These are phyloP conservation scores for Populus euphratica DNA, from an alignment of 345 rosid genomes.

Conservation along the genomic window DNA sequence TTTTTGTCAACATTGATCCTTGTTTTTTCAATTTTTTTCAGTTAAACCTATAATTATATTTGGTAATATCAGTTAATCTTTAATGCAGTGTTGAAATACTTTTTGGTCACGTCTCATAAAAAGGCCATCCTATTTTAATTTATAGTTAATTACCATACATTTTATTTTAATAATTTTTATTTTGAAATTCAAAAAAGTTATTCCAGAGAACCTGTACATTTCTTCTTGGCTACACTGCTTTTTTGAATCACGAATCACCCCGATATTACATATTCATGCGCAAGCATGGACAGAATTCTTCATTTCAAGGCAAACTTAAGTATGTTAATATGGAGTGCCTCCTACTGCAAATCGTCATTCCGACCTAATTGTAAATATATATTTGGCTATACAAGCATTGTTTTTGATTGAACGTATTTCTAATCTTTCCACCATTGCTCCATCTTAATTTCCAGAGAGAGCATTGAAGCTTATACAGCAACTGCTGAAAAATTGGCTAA, in stretches of 20 bases:
- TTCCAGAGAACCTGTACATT: not conserved
- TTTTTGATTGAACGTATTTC: not conserved
- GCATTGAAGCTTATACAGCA: conserved; percentile 33
- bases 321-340: not conserved
- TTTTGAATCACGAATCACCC: too few species aligned
- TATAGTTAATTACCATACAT: too few species aligned
- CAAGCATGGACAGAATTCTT: not conserved
- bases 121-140: too few species aligned
- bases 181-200: too few species aligned
- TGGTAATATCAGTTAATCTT: too few species aligned
- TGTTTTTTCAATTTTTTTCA: too few species aligned
- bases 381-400: not conserved
- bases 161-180: too few species aligned
- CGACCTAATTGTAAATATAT: not conserved
- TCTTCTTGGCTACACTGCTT: not conserved
- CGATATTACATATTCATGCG: not conserved
- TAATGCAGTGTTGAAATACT: too few species aligned
- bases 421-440: not conserved
- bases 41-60: too few species aligned
- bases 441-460: conserved; percentile 30
- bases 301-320: not conserved
- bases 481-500: conserved; percentile 39
- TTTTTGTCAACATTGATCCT: too few species aligned
- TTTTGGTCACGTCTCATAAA: too few species aligned
- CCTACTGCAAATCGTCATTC: not conserved